Evolutionary conservation across 106 monocot genomes (phyloP), one percentile per base, ranked within the genome.

Genomic region (Dioscorea zingiberensis): DNA sequence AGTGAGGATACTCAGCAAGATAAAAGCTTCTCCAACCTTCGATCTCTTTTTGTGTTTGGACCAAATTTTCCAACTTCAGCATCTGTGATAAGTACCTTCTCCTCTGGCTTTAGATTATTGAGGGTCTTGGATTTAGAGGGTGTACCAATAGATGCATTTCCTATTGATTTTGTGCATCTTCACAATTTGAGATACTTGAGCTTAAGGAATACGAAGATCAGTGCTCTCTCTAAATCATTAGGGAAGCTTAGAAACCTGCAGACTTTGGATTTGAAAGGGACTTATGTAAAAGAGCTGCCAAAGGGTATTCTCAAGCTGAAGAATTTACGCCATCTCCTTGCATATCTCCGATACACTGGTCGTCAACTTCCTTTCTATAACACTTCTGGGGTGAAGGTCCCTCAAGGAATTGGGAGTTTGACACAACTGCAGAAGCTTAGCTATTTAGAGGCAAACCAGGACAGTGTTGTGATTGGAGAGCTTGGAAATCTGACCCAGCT

Each of bases 261-360:
- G 53, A 80, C 80, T 4, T n/a, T 74, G 28, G 74, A 80, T 51
- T 60, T 80, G 13, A 80, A 74, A 59, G 69, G 80, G 5, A 80
- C 74, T 6, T 45, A 70, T 64, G 69, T 80, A 27, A 25, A 38
- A 16, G 45, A 74, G 23, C 54, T 80, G 12, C 80, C 80, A 11
- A 59, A 58, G 61, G 27, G 24, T 29, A 70, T 80, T 11, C 11
- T 58, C 49, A 74, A 65, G 44, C 74, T 80, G 24, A 32, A 74
- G 45, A 80, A 51, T 19, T 63, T 80, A 3, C 74, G 74, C 6
- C 74, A 80, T 70, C 64, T 80, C 21, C 73, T 79, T 73, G 73
- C 73, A 32, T 79, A 79, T 56, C 47, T 48, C 46, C 69, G 74
- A 46, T 67, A 72, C 19, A 68, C 38, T 13, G 66, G 60, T 19